These are phyloP conservation scores for Macadamia integrifolia DNA, from an alignment of 164 flowering plant species.

Conservation along the genomic window DNA sequence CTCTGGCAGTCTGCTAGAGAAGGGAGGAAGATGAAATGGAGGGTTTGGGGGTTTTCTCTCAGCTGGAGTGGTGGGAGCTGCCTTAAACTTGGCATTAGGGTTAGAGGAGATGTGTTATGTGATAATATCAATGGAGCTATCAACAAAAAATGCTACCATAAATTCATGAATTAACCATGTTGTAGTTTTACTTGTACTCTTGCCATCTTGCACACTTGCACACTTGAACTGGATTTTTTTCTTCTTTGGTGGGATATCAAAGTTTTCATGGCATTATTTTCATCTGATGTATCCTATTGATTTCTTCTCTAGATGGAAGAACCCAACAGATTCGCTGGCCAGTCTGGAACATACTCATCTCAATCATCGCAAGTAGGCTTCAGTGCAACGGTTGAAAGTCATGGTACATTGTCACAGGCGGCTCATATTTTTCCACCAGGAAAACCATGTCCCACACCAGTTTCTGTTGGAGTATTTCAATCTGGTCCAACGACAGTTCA, in stretches of 20 bases:
- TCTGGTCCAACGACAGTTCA: constrained; percentile 32
- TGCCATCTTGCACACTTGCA: too few species aligned
- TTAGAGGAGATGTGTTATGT: too few species aligned
- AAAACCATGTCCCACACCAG: constrained; percentile 27
- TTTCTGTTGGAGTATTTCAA: constrained; percentile 33
- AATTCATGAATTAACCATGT: too few species aligned
- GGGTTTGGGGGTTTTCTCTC: too few species aligned
- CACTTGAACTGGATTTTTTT: background rate
- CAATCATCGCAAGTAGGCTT: constrained; percentile 33
- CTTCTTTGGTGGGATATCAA: background rate
- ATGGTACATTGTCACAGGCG: constrained; percentile 23
- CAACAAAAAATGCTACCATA: too few species aligned
- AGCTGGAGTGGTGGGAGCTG: too few species aligned
- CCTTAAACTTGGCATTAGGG: too few species aligned
- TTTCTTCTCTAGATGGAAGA: constrained; percentile 64
- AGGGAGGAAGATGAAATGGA: too few species aligned
- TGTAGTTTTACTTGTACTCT: background rate
- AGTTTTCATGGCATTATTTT: background rate
- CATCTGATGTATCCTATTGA: background rate
- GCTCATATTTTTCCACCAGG: constrained; percentile 33
- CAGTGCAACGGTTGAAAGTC: constrained; percentile 33
- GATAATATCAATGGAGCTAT: too few species aligned
- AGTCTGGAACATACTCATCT: constrained; percentile 37
- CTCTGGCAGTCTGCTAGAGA: too few species aligned
- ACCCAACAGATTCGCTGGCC: constrained; percentile 43